phyloP scores from a whole-genome alignment of 257 asterid genomes.

The Avicennia marina region DNA sequence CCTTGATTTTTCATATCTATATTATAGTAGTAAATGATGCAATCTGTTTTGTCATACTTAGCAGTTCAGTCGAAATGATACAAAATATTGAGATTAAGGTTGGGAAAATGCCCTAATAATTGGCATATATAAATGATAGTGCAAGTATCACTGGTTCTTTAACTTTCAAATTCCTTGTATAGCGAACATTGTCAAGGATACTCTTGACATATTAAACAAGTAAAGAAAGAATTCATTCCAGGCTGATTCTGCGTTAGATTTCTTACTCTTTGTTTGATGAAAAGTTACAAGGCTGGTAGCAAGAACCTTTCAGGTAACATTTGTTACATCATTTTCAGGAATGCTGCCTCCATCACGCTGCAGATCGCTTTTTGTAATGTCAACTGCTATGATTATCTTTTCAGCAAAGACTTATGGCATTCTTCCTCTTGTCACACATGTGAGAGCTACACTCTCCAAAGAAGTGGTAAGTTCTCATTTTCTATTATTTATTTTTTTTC shows the following conservation, averaged over 20 bases:
- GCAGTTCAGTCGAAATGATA: too few species aligned
- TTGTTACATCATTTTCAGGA: constrained; percentile 47
- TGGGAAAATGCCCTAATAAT: too few species aligned
- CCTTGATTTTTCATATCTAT: background rate
- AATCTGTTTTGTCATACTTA: background rate
- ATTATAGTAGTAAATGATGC: background rate
- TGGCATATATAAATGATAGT: background rate
- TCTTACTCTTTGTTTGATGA: background rate
- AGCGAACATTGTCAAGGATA: too few species aligned
- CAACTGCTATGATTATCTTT: constrained; percentile 83
- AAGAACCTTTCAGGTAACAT: background rate
- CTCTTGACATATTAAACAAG: too few species aligned
- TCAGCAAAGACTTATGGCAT: constrained; percentile 70
- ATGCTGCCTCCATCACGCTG: constrained; percentile 78
- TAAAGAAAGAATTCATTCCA: too few species aligned
- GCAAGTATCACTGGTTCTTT: background rate
- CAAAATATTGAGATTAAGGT: too few species aligned
- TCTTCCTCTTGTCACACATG: constrained; percentile 47
- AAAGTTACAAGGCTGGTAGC: background rate
- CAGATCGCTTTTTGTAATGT: constrained; percentile 84
- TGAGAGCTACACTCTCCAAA: constrained; percentile 47
- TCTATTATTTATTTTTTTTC: constrained; percentile 5
- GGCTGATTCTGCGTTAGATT: too few species aligned
- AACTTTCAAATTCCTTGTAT: background rate
- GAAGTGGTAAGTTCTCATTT: constrained; percentile 43